Conservation (phyloP, 2,329 filamentous ascomycete genomes). For the Colletotrichum musae region DNA sequence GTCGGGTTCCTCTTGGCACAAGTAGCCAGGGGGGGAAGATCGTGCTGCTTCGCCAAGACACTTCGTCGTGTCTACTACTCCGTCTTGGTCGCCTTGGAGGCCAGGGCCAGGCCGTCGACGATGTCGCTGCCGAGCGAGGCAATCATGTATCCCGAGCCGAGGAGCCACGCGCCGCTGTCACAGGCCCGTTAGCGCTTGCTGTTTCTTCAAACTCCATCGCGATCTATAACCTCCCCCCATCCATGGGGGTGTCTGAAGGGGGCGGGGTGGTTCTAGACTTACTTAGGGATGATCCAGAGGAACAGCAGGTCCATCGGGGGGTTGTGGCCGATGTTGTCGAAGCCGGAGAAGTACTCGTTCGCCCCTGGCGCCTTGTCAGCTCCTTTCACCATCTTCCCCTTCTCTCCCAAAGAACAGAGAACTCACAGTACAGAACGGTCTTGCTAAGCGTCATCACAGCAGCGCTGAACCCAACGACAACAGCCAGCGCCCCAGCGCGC, state of each 20-base stretch:
- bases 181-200: neutral
- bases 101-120: conserved; percentile 59
- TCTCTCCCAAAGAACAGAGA: neutral
- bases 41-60: neutral
- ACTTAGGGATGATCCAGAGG: conserved; percentile 74
- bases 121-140: conserved; percentile 65
- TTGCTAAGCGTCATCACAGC: conserved; percentile 74
- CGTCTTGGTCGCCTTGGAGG: conserved; percentile 55
- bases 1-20: too few relatives aligned
- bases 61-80: conserved; percentile 50
- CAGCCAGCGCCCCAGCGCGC: conserved; percentile 58
- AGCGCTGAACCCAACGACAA: conserved; percentile 66
- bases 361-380: conserved; percentile 57
- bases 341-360: conserved; percentile 70
- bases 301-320: conserved; percentile 57
- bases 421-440: conserved; percentile 73
- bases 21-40: too few relatives aligned
- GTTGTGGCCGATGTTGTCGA: conserved; percentile 72
- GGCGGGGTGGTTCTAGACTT: conserved; percentile 45
- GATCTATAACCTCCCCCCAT: neutral
- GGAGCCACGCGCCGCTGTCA: conserved; percentile 67
- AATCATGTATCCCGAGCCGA: conserved; percentile 67
- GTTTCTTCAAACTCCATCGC: neutral
- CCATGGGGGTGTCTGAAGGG: neutral
- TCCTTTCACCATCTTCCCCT: neutral